A percentile compares a stretch with the other conserved stretches of the same genome.
These are phyloP conservation scores for Colletotrichum sp. DNA, from an alignment of 2,329 filamentous ascomycete genomes.

Conservation along the genomic window DNA sequence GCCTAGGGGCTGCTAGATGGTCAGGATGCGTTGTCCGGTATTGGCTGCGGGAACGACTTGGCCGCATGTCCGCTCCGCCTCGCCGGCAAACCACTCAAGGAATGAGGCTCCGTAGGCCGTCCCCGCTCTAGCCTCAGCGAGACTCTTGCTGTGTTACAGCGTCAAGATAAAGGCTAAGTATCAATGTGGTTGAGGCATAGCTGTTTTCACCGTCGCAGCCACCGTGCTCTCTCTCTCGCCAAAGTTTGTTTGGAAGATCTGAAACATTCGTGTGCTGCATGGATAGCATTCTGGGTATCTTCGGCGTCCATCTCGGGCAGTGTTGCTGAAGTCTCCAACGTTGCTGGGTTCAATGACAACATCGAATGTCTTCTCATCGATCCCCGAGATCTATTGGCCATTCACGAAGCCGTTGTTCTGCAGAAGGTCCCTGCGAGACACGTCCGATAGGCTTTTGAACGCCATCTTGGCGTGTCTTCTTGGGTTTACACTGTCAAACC, in stretches of 20 bases:
- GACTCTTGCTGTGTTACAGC: constrained; percentile 73
- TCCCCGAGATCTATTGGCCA: not conserved
- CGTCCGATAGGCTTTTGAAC: accelerated
- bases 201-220: not conserved
- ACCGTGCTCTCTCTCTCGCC: not conserved
- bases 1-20: constrained; percentile 69
- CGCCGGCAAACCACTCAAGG: constrained; percentile 68
- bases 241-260: not conserved
- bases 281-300: not conserved
- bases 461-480: not conserved
- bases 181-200: not conserved
- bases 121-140: constrained; percentile 64
- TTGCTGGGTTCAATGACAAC: not conserved
- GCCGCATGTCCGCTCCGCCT: constrained; percentile 61
- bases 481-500: too few species aligned
- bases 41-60: constrained; percentile 65
- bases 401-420: not conserved
- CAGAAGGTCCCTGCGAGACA: not conserved
- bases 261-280: not conserved
- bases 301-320: not conserved
- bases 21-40: constrained; percentile 56
- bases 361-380: not conserved
- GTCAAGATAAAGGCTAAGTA: constrained; percentile 61
- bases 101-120: constrained; percentile 63
- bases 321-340: not conserved